Percentiles rank a stretch among this genome's conserved stretches.
Conservation (phyloP, 140 eudicot species). For the Senecio squalidus region DNA sequence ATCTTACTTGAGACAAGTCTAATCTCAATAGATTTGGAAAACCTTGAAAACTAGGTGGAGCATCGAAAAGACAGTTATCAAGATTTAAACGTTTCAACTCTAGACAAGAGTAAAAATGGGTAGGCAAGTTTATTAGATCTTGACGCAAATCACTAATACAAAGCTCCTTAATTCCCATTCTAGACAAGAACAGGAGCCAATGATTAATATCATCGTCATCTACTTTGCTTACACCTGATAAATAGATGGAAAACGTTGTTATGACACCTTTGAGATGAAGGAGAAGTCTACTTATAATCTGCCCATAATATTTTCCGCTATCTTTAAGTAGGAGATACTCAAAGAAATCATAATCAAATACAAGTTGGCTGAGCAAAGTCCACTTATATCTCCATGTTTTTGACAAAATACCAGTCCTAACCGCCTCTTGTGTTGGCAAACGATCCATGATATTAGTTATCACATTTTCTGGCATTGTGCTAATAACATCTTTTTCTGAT, state of each 20-base stretch:
- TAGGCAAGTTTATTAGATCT: not conserved
- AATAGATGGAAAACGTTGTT: not conserved
- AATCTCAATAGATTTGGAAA: slow-evolving; percentile 12
- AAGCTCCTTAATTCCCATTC: slow-evolving; percentile 6
- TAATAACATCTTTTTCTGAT: slow-evolving; percentile 16
- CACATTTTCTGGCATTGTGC: slow-evolving; percentile 20
- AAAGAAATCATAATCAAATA: not conserved
- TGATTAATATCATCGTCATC: not conserved
- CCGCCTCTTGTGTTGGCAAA: slow-evolving; percentile 20
- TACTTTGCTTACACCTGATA: not conserved
- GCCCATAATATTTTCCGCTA: not conserved
- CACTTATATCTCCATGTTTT: slow-evolving; percentile 15
- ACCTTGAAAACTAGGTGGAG: not conserved
- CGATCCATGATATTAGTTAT: slow-evolving; percentile 15
- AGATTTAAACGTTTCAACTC: slow-evolving; percentile 9
- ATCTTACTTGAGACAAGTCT: not conserved
- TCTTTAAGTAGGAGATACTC: not conserved
- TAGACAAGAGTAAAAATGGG: slow-evolving; percentile 8
- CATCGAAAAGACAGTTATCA: not conserved
- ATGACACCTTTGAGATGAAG: not conserved
- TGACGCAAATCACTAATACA: not conserved
- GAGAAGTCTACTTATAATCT: not conserved
- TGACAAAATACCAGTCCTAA: slow-evolving; percentile 14
- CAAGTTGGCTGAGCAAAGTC: slow-evolving; percentile 9
- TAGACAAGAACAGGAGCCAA: slow-evolving; percentile 9